Percentiles rank a stretch among this genome's conserved stretches.
Evolutionary conservation across 2,329 filamentous ascomycete genomes (phyloP).

Genomic region (Talaromyces islandicus): DNA sequence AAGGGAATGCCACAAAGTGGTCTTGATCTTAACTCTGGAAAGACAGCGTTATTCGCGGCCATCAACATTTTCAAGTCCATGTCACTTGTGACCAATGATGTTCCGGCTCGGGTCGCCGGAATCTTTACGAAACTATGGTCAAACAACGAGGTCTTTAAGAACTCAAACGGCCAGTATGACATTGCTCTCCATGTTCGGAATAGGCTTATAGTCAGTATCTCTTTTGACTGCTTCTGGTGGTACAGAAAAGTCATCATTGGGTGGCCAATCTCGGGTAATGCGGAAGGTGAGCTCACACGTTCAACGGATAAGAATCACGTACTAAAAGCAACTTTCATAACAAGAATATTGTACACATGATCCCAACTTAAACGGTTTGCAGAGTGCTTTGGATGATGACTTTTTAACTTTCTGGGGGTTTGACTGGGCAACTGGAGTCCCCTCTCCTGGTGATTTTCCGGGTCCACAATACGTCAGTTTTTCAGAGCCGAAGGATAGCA

Average conservation of each 20-base stretch:
- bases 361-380: background rate
- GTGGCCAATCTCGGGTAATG: background rate
- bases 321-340: background rate
- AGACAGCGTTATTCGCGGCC: background rate
- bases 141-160: background rate
- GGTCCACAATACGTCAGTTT: background rate
- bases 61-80: background rate
- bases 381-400: background rate
- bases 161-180: background rate
- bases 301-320: background rate
- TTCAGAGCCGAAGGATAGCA: background rate
- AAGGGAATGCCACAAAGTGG: background rate
- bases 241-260: background rate
- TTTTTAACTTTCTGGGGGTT: background rate
- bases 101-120: background rate
- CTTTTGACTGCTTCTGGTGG: background rate
- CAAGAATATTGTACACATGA: background rate
- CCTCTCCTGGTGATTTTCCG: background rate
- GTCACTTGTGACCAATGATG: background rate
- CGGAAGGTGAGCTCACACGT: background rate
- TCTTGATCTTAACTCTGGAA: background rate
- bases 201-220: background rate
- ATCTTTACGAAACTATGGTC: background rate
- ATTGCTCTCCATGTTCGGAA: background rate
- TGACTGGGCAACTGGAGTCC: background rate